phyloP scores from a whole-genome alignment of 352 stramenopile species.

The Chrysophaeum taylorii region DNA sequence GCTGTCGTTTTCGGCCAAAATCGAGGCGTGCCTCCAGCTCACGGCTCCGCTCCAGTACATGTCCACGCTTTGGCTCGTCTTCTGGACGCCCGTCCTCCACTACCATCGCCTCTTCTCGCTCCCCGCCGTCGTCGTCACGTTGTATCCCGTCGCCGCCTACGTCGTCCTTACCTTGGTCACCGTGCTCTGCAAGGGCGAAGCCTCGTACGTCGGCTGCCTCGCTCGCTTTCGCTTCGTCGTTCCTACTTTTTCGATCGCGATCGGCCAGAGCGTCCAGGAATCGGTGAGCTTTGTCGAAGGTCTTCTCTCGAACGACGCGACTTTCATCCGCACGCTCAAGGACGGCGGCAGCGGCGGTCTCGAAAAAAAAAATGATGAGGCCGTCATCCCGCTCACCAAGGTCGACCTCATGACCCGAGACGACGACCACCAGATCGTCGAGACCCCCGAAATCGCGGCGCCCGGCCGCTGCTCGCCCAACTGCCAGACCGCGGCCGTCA shows the following conservation, averaged over 20 bases:
- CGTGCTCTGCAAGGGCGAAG: constrained; percentile 18
- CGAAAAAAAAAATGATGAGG: too few species aligned
- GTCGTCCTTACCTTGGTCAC: background rate
- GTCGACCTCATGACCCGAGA: too few species aligned
- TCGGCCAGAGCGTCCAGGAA: constrained; percentile 22
- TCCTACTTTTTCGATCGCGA: background rate
- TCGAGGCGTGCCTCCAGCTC: constrained; percentile 23
- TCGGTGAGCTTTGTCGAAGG: constrained; percentile 17
- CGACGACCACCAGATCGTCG: too few species aligned
- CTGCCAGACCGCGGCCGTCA: too few species aligned
- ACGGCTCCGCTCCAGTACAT: constrained; percentile 5
- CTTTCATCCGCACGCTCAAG: constrained; percentile 26
- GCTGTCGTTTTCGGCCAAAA: constrained; percentile 13
- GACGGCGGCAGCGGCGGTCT: too few species aligned
- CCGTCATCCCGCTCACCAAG: too few species aligned
- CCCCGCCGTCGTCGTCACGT: too few species aligned
- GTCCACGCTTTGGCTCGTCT: background rate
- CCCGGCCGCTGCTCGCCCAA: too few species aligned
- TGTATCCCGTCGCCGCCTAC: background rate
- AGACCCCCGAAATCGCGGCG: too few species aligned
- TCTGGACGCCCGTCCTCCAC: constrained; percentile 10
- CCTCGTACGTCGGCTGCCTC: constrained; percentile 18
- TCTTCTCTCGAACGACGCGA: constrained; percentile 25
- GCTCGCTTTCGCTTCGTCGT: constrained; percentile 16
- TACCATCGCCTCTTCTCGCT: too few species aligned